These are phyloP conservation scores for Setaria viridis DNA, from an alignment of 202 grass and related monocot species.

Conservation along the genomic window DNA sequence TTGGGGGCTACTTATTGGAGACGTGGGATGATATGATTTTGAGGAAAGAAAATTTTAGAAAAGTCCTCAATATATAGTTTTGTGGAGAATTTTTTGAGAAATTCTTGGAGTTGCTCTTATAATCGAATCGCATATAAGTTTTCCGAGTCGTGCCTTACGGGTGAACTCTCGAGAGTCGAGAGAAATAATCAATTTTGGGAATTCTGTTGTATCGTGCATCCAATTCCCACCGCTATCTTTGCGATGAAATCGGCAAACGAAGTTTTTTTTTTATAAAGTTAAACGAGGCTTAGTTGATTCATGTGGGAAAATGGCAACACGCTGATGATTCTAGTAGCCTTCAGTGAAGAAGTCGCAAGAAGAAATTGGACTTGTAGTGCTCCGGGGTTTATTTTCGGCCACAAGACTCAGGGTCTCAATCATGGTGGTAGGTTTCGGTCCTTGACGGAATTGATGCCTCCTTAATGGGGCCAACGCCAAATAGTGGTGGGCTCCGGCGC, in stretches of 20 bases:
- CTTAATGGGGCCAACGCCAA: slow-evolving; percentile 39
- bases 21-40: no score
- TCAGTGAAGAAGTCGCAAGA: neutral
- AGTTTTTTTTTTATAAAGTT: no score
- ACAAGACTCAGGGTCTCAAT: slow-evolving; percentile 55
- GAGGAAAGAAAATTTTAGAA: no score
- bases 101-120: neutral
- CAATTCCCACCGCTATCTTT: neutral
- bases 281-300: neutral
- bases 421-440: slow-evolving; percentile 62
- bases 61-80: no score
- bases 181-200: slow-evolving; percentile 11
- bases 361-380: slow-evolving; percentile 3
- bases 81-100: no score
- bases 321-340: neutral
- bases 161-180: slow-evolving; percentile 5
- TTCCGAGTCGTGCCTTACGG: neutral
- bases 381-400: slow-evolving; percentile 41
- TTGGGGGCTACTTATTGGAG: no score
- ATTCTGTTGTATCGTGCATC: slow-evolving; percentile 3
- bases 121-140: neutral
- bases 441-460: slow-evolving; percentile 49
- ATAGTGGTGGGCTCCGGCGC: slow-evolving; percentile 52
- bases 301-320: neutral
- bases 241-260: slow-evolving; percentile 2